Evolutionary conservation across 164 flowering plant genomes (phyloP), one percentile per base, ranked within the genome.

Genomic region (Stephania japonica): DNA sequence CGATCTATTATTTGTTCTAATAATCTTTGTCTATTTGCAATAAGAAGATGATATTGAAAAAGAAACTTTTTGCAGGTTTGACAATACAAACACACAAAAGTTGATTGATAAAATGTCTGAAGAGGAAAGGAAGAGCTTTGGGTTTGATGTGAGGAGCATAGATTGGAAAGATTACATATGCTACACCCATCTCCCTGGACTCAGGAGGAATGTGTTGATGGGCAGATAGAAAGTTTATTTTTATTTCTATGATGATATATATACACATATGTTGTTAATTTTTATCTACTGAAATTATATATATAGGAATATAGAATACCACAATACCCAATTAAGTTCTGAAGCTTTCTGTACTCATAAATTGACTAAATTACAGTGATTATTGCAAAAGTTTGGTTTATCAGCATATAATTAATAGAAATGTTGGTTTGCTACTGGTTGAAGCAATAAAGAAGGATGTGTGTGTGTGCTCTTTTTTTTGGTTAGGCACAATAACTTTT

Each of bases 151-250:
- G 5, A 87, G 84, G 71, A 85, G 84, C 85, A 89, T 94, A 68
- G 82, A 89, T 50, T 92, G 98, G 97, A 85, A 79, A 75, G 91
- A 94, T 67, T 94, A 89, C 81, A 89, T 94, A 65, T 80, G 82
- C 19, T 91, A 88, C 70, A 85, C 90, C 12, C 97, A 92, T 65
- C 88, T 91, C 73, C 97, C 97, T 4, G 95, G 94, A 12, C 80
- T 92, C 13, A 89, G 91, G 84, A 89, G 85, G 82, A 91, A 94
- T 84, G 97, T 92, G 70, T 83, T 92, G 92, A 94, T 90, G 80
- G 92, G 93, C 4, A 86, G 95, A 81, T 41, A 50, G 16, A 67
- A 12, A 42, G 6, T 16, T 26, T 65, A 32, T 68, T 68, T 67
- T 56, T 56, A 6, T 14, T 47, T 14, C 2, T 47, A 47, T 47